Conservation (phyloP, 495 filamentous ascomycete genomes). For the Podospora didyma region DNA sequence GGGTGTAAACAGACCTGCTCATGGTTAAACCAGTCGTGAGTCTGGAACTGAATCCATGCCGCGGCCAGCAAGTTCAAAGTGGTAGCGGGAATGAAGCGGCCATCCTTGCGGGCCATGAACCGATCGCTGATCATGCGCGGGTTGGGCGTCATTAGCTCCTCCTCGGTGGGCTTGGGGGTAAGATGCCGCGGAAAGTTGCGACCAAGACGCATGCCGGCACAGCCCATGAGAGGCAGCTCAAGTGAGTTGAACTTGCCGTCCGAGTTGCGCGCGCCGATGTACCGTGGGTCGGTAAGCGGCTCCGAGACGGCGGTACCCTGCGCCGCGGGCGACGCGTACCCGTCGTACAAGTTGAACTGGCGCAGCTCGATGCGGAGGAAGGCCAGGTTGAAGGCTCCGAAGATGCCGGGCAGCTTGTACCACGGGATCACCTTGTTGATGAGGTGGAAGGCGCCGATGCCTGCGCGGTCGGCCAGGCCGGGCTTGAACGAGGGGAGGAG, state of each 20-base stretch:
- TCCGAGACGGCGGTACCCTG: constrained; percentile 25
- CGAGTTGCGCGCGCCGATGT: constrained; percentile 29
- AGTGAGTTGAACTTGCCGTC: constrained; percentile 41
- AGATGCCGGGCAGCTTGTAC: constrained; percentile 34
- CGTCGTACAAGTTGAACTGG: constrained; percentile 38
- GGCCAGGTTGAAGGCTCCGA: constrained; percentile 35
- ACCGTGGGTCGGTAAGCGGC: constrained; percentile 24
- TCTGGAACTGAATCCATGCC: constrained; percentile 47
- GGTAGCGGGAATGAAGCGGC: constrained; percentile 37
- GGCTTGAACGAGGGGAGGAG: constrained; percentile 14
- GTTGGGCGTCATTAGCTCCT: constrained; percentile 39
- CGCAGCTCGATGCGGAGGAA: constrained; percentile 38
- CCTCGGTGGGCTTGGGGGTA: constrained; percentile 27
- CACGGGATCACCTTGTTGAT: constrained; percentile 35
- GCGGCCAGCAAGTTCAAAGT: constrained; percentile 42
- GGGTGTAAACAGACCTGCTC: constrained; percentile 5
- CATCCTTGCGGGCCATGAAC: constrained; percentile 29
- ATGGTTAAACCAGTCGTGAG: constrained; percentile 40
- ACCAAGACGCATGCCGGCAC: constrained; percentile 39
- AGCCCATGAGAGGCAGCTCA: constrained; percentile 38
- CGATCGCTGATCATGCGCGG: constrained; percentile 34
- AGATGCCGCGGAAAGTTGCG: constrained; percentile 33
- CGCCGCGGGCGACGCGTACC: constrained; percentile 23
- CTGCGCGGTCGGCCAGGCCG: constrained; percentile 16
- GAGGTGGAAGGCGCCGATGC: constrained; percentile 28